Evolutionary conservation across 495 filamentous ascomycete genomes (phyloP).

Genomic region (Podospora pseudocomata): DNA sequence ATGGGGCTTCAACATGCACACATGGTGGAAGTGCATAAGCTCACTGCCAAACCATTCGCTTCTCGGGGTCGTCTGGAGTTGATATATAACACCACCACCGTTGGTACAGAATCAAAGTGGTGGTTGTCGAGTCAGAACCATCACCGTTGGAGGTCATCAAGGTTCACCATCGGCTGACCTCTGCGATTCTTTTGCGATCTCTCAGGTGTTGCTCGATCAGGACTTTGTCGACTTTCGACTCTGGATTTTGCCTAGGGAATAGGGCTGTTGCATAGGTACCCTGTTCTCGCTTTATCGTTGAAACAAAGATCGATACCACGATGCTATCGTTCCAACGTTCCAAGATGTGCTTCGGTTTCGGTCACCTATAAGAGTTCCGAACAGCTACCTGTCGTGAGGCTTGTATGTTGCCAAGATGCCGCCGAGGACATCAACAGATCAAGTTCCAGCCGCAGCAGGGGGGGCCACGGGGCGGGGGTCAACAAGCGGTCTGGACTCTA

Average conservation of each 20-base stretch:
- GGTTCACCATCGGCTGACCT: not conserved
- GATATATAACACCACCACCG: not conserved
- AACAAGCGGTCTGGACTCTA: not conserved
- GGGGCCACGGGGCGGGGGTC: not conserved
- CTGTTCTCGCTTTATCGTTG: too few relatives aligned
- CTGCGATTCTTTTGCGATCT: not conserved
- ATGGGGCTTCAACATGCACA: not conserved
- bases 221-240: too few relatives aligned
- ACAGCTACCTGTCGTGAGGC: too few relatives aligned
- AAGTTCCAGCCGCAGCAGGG: not conserved
- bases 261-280: too few relatives aligned
- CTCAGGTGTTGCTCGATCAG: not conserved
- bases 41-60: not conserved
- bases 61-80: not conserved
- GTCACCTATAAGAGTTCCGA: too few relatives aligned
- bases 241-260: too few relatives aligned
- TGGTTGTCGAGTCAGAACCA: not conserved
- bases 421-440: slow-evolving; percentile 3
- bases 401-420: not conserved
- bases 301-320: too few relatives aligned
- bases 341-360: too few relatives aligned
- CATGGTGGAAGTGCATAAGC: not conserved
- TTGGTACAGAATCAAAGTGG: not conserved
- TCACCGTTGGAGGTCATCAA: not conserved
- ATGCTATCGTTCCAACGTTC: too few relatives aligned